Evolutionary conservation across 768 basidiomycete genomes (phyloP), one percentile per base, ranked within the genome.

Genomic region (Phaeolepiota aurea): DNA sequence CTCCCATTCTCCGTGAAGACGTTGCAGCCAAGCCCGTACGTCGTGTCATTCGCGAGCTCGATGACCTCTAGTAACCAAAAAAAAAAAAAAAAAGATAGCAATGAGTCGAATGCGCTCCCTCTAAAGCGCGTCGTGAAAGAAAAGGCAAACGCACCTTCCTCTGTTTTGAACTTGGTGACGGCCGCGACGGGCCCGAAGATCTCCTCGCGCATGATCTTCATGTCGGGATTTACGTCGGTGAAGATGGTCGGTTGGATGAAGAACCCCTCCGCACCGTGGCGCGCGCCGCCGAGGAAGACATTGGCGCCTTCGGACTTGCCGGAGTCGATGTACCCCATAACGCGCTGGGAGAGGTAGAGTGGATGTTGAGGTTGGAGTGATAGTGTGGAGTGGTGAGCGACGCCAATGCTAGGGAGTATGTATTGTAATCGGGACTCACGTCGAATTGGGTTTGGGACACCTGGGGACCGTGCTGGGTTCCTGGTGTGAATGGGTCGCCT

Each of bases 171-270:
- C 52, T 80, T 82, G 61, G 76, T 65, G 22, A 89, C 60, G 23
- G 77, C 80, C 42, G 75, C 73, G 32, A 87, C 84, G 20, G 87
- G 85, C 5, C 85, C 85, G 49, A 87, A 86, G 44, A 86, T 84
- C 55, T 87, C 76, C 47, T 81, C 79, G 33, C 54, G 55, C 7
- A 80, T 74, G 40, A 87, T 84, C 56, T 72, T 77, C 77, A 84
- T 83, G 20, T 77, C 72, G 0, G 72, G 66, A 22, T 60, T 69
- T 28, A 70, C 69, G 47, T 84, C 67, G 5, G 77, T 73, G 57
- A 87, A 81, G 47, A 87, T 64, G 2, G 87, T 88, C 1, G 80
- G 87, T 40, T 61, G 46, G 42, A 89, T 71, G 55, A 77, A 87
- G 66, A 69, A 87, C 13, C 87, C 87, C 47, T 79, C 68, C 0